Percentiles rank a stretch among this genome's conserved stretches.
phyloP scores from a whole-genome alignment of 306 rosid genomes.

The Vigna unguiculata region DNA sequence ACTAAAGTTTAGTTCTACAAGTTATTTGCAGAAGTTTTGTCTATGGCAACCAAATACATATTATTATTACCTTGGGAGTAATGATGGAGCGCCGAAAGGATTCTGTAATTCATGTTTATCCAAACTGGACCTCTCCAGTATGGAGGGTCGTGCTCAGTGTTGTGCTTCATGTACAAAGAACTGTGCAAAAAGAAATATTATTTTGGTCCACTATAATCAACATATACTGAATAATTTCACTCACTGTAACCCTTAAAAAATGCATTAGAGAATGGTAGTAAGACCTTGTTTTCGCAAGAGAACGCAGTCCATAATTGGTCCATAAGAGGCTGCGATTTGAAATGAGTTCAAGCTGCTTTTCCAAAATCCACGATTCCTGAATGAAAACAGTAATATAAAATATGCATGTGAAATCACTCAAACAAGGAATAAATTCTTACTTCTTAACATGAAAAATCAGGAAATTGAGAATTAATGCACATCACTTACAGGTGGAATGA shows the following conservation, averaged over 20 bases:
- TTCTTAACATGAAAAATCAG: slow-evolving; percentile 12
- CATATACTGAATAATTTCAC: slow-evolving; percentile 34
- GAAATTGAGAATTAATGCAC: slow-evolving; percentile 23
- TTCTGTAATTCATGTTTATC: slow-evolving; percentile 81
- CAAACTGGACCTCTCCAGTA: slow-evolving; percentile 97
- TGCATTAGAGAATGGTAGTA: slow-evolving; percentile 23
- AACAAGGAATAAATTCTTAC: not conserved
- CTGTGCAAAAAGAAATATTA: slow-evolving; percentile 44
- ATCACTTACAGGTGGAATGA: slow-evolving; percentile 84
- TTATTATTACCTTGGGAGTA: slow-evolving; percentile 74
- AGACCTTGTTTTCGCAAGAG: slow-evolving; percentile 92
- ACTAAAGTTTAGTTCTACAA: slow-evolving; percentile 16
- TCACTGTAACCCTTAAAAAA: slow-evolving; percentile 7
- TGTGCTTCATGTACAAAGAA: slow-evolving; percentile 87
- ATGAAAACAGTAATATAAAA: slow-evolving; percentile 33
- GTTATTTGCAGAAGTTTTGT: slow-evolving; percentile 41
- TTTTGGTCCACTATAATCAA: slow-evolving; percentile 31
- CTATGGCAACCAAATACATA: not conserved
- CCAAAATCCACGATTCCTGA: slow-evolving; percentile 89
- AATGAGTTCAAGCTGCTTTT: slow-evolving; percentile 85
- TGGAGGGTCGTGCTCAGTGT: slow-evolving; percentile 95
- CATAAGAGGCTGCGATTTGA: slow-evolving; percentile 79
- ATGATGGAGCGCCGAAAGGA: slow-evolving; percentile 89
- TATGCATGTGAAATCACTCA: slow-evolving; percentile 30
- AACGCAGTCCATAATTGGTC: slow-evolving; percentile 94